These are phyloP conservation scores for Grigorovia transvaalensis DNA, from an alignment of 805 yeast species.

Conservation along the genomic window DNA sequence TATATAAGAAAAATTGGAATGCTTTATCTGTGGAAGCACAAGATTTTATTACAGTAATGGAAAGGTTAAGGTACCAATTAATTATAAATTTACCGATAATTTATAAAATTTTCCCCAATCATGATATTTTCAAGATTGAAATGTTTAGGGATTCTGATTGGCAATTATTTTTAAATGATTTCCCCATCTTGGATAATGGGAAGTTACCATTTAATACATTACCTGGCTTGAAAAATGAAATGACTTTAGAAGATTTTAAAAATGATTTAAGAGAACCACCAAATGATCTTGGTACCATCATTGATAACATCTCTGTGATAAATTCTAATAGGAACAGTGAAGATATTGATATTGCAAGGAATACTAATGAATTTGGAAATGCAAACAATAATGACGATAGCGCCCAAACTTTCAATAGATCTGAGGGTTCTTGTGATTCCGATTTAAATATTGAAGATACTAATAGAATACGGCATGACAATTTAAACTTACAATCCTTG, in stretches of 20 bases:
- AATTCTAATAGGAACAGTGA: too few species aligned
- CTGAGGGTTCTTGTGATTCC: not conserved
- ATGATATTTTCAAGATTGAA: conserved; percentile 21
- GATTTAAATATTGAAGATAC: not conserved
- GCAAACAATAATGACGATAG: not conserved
- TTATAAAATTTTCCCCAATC: conserved; percentile 21
- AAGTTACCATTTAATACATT: conserved; percentile 7
- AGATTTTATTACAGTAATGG: conserved; percentile 16
- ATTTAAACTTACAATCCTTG: not conserved
- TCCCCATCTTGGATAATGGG: conserved; percentile 1
- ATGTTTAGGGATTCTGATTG: conserved; percentile 18
- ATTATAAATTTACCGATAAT: conserved; percentile 22
- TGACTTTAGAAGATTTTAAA: conserved; percentile 5
- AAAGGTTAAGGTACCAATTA: conserved; percentile 14
- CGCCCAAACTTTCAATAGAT: not conserved
- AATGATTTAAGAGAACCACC: conserved; percentile 10
- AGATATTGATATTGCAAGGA: too few species aligned
- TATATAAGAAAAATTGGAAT: conserved; percentile 9
- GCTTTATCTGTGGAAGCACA: conserved; percentile 10
- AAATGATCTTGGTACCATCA: not conserved
- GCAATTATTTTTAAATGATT: conserved; percentile 15
- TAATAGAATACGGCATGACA: not conserved
- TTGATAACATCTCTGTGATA: not conserved
- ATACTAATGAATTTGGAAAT: not conserved
- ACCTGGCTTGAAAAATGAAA: conserved; percentile 5